Percentiles rank a stretch among this genome's conserved stretches.
phyloP scores from a whole-genome alignment of 768 basidiomycete genomes.

The Termitomyces sp. region DNA sequence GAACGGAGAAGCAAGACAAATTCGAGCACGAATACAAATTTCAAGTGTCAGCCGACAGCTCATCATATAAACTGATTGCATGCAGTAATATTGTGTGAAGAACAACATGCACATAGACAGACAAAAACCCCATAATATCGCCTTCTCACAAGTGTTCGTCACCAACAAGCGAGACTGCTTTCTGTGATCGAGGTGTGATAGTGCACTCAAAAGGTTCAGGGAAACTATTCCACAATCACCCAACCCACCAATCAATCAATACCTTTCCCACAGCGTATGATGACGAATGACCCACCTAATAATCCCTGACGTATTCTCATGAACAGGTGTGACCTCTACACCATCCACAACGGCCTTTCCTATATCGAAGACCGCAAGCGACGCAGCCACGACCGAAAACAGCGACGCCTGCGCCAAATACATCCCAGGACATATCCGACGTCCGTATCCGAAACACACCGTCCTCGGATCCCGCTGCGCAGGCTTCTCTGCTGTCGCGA shows the following conservation, averaged over 20 bases:
- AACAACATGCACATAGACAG: not conserved
- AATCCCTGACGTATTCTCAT: conserved; percentile 37
- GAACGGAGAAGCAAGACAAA: no score
- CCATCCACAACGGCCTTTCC: conserved; percentile 39
- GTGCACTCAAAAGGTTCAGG: conserved; percentile 28
- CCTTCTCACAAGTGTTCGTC: conserved; percentile 6
- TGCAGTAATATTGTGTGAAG: no score
- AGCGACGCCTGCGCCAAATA: conserved; percentile 47
- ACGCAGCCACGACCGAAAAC: conserved; percentile 36
- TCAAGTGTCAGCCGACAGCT: no score
- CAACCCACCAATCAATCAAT: not conserved
- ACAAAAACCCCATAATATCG: not conserved
- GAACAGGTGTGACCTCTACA: conserved; percentile 36
- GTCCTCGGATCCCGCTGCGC: conserved; percentile 35
- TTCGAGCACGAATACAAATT: no score
- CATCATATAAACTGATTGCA: no score
- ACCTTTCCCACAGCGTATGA: not conserved
- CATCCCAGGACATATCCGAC: conserved; percentile 42
- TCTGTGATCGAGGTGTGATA: conserved; percentile 26
- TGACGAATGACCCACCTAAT: conserved; percentile 31
- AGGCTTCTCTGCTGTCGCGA: conserved; percentile 22
- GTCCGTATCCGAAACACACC: conserved; percentile 41
- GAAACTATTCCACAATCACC: conserved; percentile 17
- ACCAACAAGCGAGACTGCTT: conserved; percentile 22
- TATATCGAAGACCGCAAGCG: conserved; percentile 44